Percentiles rank a stretch among this genome's conserved stretches.
phyloP scores from a whole-genome alignment of 2,329 filamentous ascomycete species.

The Aspergillus thermomutatus region DNA sequence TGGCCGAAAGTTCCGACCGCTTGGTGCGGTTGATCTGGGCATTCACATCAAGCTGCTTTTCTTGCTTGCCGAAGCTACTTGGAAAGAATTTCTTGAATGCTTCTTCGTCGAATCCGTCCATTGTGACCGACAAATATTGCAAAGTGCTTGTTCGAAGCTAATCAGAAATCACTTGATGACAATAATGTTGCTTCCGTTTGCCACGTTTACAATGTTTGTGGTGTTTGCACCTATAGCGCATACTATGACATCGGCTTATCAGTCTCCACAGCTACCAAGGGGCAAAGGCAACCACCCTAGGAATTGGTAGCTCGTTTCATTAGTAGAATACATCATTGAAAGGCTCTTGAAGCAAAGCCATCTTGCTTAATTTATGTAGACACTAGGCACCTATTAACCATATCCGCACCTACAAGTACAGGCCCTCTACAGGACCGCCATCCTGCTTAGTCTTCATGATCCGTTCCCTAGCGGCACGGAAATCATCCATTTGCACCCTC shows the following conservation, averaged over 20 bases:
- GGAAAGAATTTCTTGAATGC: constrained; percentile 64
- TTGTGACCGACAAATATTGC: constrained; percentile 13
- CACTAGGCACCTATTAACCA: constrained; percentile 8
- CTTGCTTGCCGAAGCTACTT: constrained; percentile 78
- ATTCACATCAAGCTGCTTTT: constrained; percentile 67
- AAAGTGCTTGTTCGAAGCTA: neutral
- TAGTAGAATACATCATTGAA: constrained; percentile 26
- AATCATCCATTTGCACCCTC: constrained; percentile 99
- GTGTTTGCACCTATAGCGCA: constrained; percentile 9
- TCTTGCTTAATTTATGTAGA: constrained; percentile 4
- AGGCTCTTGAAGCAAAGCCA: constrained; percentile 6
- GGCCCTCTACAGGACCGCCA: constrained; percentile 84
- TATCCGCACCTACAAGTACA: constrained; percentile 76
- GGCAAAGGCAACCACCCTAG: neutral
- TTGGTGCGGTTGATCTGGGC: constrained; percentile 79
- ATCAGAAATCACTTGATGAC: constrained; percentile 4
- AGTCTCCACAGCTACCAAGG: neutral
- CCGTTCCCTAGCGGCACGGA: constrained; percentile 84
- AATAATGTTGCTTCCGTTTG: constrained; percentile 6
- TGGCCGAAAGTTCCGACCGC: constrained; percentile 49
- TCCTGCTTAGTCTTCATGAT: constrained; percentile 98
- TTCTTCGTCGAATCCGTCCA: constrained; percentile 47
- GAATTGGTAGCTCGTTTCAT: neutral
- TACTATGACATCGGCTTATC: neutral
- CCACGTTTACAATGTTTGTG: constrained; percentile 26